Conservation (phyloP, 129 eudicot genomes). For the Rutidosis leptorrhynchoides region DNA sequence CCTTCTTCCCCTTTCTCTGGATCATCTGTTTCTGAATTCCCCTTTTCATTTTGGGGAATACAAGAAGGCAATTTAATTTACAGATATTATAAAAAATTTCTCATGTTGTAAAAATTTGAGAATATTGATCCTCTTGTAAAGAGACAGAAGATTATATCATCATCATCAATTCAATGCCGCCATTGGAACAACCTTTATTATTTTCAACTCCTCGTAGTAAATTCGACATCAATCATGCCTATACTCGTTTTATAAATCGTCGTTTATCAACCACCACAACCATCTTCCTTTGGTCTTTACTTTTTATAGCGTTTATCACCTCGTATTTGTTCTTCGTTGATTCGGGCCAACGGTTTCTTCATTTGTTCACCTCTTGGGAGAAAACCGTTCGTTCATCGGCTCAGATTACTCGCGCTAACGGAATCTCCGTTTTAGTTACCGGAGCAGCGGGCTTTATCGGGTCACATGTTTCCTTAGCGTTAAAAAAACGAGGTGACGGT, state of each 20-base stretch:
- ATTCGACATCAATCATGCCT: conserved; percentile 30
- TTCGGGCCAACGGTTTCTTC: conserved; percentile 45
- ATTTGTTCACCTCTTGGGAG: conserved; percentile 38
- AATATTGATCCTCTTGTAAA: conserved; percentile 23
- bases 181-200: conserved; percentile 46
- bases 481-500: conserved; percentile 51
- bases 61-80: conserved; percentile 19
- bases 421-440: conserved; percentile 51
- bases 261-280: conserved; percentile 49
- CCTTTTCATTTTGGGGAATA: conserved; percentile 37
- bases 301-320: conserved; percentile 51
- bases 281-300: conserved; percentile 56
- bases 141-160: conserved; percentile 29
- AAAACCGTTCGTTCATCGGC: conserved; percentile 48
- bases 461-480: conserved; percentile 40
- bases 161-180: conserved; percentile 31
- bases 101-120: conserved; percentile 16
- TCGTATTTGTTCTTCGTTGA: conserved; percentile 46
- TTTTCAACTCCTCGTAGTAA: conserved; percentile 58
- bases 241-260: conserved; percentile 26
- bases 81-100: not conserved
- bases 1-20: conserved; percentile 12
- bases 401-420: conserved; percentile 39
- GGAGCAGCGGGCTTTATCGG: conserved; percentile 64
- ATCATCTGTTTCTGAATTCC: conserved; percentile 43